Conservation (phyloP, 129 eudicot species). For the Kitagawia praeruptora region DNA sequence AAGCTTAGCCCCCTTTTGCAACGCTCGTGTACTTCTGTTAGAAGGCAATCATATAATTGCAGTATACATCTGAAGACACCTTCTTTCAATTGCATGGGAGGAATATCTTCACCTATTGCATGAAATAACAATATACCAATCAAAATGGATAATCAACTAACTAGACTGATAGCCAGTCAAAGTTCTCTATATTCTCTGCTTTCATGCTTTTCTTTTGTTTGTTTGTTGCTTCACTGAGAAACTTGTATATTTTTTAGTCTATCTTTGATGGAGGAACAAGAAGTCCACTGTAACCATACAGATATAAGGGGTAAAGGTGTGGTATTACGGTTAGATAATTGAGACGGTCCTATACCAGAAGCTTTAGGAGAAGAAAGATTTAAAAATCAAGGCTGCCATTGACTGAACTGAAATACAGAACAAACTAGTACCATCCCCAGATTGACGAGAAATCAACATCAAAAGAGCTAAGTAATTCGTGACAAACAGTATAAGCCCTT, state of each 20-base stretch:
- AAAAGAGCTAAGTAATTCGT: neutral
- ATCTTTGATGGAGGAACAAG: neutral
- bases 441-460: neutral
- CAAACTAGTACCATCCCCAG: neutral
- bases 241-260: neutral
- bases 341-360: neutral
- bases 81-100: conserved; percentile 98
- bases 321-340: neutral
- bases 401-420: neutral
- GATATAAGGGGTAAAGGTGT: neutral
- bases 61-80: conserved; percentile 91
- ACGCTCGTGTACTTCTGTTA: conserved; percentile 98
- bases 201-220: neutral
- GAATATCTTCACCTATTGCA: conserved; percentile 83
- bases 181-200: neutral
- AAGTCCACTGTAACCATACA: neutral
- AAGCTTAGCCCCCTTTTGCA: conserved; percentile 90
- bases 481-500: neutral
- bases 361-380: neutral
- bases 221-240: neutral
- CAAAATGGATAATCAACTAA: neutral
- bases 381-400: neutral
- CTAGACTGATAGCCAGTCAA: neutral
- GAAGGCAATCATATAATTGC: conserved; percentile 94
- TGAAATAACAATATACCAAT: conserved; percentile 14